phyloP scores from a whole-genome alignment of 352 stramenopile species.

The Thraustotheca clavata region DNA sequence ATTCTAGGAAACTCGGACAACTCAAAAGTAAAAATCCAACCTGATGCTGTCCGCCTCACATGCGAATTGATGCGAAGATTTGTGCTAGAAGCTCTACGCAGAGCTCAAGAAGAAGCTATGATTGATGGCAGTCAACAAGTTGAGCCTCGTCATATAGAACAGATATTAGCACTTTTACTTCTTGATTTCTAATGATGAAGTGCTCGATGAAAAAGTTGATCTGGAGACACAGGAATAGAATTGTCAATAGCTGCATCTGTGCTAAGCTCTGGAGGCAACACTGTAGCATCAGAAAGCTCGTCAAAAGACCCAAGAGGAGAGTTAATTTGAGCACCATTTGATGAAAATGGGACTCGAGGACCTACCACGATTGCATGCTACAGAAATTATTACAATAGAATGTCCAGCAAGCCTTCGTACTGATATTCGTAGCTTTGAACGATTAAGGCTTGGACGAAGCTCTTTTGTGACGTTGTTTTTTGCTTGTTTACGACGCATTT shows the following conservation, averaged over 20 bases:
- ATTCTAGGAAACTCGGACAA: background rate
- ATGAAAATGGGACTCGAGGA: background rate
- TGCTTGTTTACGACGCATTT: slow-evolving; percentile 2
- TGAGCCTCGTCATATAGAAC: slow-evolving; percentile 68
- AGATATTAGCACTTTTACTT: slow-evolving; percentile 70
- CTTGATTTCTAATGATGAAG: slow-evolving; percentile 54
- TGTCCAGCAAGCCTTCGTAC: background rate
- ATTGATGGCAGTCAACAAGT: slow-evolving; percentile 66
- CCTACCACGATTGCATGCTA: slow-evolving; percentile 15
- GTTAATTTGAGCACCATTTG: background rate
- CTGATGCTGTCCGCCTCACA: slow-evolving; percentile 65
- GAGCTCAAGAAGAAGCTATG: slow-evolving; percentile 83
- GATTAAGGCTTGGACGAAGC: background rate
- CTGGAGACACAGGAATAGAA: slow-evolving; percentile 1
- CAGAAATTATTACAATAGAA: background rate
- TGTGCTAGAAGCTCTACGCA: slow-evolving; percentile 55
- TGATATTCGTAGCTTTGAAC: background rate
- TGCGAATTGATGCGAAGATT: slow-evolving; percentile 70
- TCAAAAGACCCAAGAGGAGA: slow-evolving; percentile 11
- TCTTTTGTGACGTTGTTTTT: background rate
- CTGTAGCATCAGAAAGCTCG: background rate
- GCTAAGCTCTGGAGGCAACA: background rate
- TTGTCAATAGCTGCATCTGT: background rate
- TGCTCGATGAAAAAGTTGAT: slow-evolving; percentile 15
- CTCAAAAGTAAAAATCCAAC: slow-evolving; percentile 49